phyloP scores from a whole-genome alignment of 805 yeast genomes.

The Dipodascus geniculatus region DNA sequence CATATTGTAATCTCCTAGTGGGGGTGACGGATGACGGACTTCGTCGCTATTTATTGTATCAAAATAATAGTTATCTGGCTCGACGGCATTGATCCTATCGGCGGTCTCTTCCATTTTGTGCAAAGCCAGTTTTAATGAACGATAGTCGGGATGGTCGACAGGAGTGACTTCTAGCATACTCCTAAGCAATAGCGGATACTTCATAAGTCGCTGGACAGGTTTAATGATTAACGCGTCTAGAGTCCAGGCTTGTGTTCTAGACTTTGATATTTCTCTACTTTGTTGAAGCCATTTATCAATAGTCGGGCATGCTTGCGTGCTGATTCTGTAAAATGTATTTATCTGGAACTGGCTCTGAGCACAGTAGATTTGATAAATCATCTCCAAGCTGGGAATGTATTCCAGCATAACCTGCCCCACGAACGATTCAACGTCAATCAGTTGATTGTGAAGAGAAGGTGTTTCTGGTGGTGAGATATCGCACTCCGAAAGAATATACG shows the following conservation, averaged over 20 bases:
- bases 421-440: slow-evolving; percentile 15
- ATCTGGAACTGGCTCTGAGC: slow-evolving; percentile 21
- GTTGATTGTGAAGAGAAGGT: slow-evolving; percentile 5
- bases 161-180: slow-evolving; percentile 23
- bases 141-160: slow-evolving; percentile 38
- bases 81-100: slow-evolving; percentile 15
- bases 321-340: slow-evolving; percentile 17
- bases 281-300: slow-evolving; percentile 25
- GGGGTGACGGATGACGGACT: background rate
- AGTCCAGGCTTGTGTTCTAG: slow-evolving; percentile 29
- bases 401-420: slow-evolving; percentile 24
- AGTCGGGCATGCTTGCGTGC: slow-evolving; percentile 17
- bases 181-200: slow-evolving; percentile 30
- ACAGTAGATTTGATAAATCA: slow-evolving; percentile 24
- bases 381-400: slow-evolving; percentile 22
- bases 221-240: slow-evolving; percentile 31
- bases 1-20: slow-evolving; percentile 7
- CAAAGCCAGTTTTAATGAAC: slow-evolving; percentile 14
- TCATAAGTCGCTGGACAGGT: slow-evolving; percentile 35
- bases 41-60: background rate
- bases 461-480: slow-evolving; percentile 11
- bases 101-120: slow-evolving; percentile 11
- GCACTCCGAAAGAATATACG: slow-evolving; percentile 16
- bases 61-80: background rate
- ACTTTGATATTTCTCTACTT: slow-evolving; percentile 19